Evolutionary conservation across 2,329 filamentous ascomycete genomes (phyloP).

Genomic region (Colletotrichum horii): DNA sequence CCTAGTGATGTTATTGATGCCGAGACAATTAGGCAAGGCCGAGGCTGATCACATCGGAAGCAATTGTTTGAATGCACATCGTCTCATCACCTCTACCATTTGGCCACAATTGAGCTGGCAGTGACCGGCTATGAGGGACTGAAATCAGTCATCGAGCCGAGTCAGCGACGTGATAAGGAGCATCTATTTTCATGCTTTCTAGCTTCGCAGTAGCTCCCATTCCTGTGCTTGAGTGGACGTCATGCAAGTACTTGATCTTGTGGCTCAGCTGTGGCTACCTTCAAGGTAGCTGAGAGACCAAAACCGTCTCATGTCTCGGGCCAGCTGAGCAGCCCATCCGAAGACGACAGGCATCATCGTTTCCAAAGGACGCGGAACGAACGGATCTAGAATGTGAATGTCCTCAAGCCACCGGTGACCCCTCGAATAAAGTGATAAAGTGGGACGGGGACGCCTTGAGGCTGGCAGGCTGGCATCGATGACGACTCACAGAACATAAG

Average conservation of each 20-base stretch:
- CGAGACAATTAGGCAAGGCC: not conserved
- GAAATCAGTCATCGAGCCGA: not conserved
- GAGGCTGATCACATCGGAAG: not conserved
- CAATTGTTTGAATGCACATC: not conserved
- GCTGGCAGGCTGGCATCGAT: slow-evolving; percentile 1
- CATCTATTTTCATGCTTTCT: not conserved
- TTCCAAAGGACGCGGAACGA: not conserved
- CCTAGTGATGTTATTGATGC: not conserved
- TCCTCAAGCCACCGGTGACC: not conserved
- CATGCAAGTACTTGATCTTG: not conserved
- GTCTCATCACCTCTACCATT: not conserved
- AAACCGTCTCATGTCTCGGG: not conserved
- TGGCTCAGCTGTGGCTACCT: not conserved
- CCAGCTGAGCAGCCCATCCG: not conserved
- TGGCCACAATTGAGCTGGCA: not conserved
- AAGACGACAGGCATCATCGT: not conserved
- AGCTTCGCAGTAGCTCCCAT: not conserved
- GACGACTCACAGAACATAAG: not conserved
- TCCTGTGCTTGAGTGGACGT: not conserved
- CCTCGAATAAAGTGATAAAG: not conserved
- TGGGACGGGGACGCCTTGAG: not conserved
- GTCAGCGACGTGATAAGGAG: not conserved
- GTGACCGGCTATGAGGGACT: not conserved
- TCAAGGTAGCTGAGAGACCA: not conserved
- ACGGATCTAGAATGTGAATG: not conserved